Base-by-base conservation (phyloP, 2,329 filamentous ascomycete genomes). In the Verticillium longisporum region DNA sequence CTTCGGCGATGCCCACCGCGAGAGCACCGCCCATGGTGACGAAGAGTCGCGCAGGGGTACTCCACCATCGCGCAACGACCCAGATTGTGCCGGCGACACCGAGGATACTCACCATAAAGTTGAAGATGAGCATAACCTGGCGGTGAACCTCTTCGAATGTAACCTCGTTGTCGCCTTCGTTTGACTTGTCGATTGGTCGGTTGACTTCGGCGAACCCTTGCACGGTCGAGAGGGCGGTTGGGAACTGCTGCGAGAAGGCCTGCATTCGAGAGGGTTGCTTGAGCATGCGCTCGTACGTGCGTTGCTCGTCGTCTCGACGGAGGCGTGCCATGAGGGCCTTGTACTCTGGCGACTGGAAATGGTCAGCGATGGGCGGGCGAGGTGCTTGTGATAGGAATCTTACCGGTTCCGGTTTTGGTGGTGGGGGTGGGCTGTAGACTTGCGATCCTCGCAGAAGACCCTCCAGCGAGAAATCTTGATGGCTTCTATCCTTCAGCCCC, bases 241-340 rank as follows among this genome's bases (percentile, higher is more conserved):
- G 83, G 67, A 86, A 87, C 55, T 81, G 82, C 63, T 85, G 81
- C 34, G 80, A 74, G 68, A 89, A 88, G 18, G 83, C 81, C 65
- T 90, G 86, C 63, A 78, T 71, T 1, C 77, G 73, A 1, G 80
- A 74, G 1, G 78, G 75, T 1, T 88, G 85, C 64, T 88, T 87
- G 58, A 89, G 77, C 87, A 98, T 92, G 70, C 88, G 86, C 66
- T 91, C 84, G 78, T 98, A 99, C 59, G 86, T 83, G 63, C 89
- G 86, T 66, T 87, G 84, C 78, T 98, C 93, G 76, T 94, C 89
- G 69, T 95, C 88, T 63, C 83, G 86, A 64, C 92, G 91, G 21
- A 99, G 85, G 15, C 88, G 87, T 26, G 87, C 87, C 92, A 98
- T 98, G 1, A 97, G 80, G 6, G 88, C 89, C 73, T 91, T 90